phyloP scores from a whole-genome alignment of 2,329 filamentous ascomycete genomes.

The Xylaria sp. region DNA sequence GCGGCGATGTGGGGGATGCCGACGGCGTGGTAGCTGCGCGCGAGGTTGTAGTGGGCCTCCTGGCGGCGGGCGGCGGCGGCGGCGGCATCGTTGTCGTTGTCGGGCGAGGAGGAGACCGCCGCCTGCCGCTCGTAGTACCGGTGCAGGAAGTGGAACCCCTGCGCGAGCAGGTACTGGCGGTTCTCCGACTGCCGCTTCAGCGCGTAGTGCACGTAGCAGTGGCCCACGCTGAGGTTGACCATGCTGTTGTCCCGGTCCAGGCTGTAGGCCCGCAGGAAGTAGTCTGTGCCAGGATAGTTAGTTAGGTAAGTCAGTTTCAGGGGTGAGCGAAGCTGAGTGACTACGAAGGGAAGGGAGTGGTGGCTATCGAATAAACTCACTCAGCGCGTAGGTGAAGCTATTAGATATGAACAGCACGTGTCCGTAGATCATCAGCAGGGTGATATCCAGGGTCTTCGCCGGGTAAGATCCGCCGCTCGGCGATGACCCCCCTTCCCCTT shows the following conservation, averaged over 20 bases:
- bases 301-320: not conserved
- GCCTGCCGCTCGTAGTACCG: slow-evolving; percentile 68
- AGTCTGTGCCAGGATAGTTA: slow-evolving; percentile 53
- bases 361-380: slow-evolving; percentile 43
- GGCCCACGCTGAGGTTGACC: slow-evolving; percentile 78
- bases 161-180: slow-evolving; percentile 81
- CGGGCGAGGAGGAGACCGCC: slow-evolving; percentile 31
- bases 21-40: slow-evolving; percentile 73
- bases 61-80: slow-evolving; percentile 58
- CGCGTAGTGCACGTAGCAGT: slow-evolving; percentile 85
- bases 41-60: slow-evolving; percentile 83
- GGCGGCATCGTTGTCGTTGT: too few relatives aligned
- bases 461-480: slow-evolving; percentile 39
- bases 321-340: too few relatives aligned
- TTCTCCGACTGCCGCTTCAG: slow-evolving; percentile 91
- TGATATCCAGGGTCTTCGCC: slow-evolving; percentile 68
- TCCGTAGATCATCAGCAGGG: slow-evolving; percentile 84
- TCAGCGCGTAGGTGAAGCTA: slow-evolving; percentile 81
- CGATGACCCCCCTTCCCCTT: too few relatives aligned
- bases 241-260: slow-evolving; percentile 76
- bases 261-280: slow-evolving; percentile 78
- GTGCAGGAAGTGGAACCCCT: slow-evolving; percentile 81
- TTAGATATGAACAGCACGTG: slow-evolving; percentile 85
- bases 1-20: slow-evolving; percentile 74
- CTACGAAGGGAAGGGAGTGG: too few relatives aligned